Conservation (phyloP, 2,329 filamentous ascomycete genomes). For the Ascosphaera pollenicola region DNA sequence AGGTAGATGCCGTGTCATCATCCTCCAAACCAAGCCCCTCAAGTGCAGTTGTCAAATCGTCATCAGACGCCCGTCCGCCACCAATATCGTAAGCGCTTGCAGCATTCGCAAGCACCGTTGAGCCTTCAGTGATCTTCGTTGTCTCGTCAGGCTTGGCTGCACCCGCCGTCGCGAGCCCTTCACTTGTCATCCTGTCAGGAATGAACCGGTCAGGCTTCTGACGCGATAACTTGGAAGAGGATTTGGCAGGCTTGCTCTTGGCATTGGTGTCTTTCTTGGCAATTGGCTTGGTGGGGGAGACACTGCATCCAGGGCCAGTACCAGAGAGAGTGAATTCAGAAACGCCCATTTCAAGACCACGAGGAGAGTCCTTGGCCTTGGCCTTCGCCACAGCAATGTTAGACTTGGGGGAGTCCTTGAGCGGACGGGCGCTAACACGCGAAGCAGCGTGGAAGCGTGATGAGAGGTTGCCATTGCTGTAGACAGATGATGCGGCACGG, state of each 20-base stretch:
- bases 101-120: slow-evolving; percentile 53
- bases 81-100: slow-evolving; percentile 43
- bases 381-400: slow-evolving; percentile 52
- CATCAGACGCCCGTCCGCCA: slow-evolving; percentile 36
- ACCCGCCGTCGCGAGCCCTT: slow-evolving; percentile 61
- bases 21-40: slow-evolving; percentile 61
- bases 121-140: slow-evolving; percentile 46
- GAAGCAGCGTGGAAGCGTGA: slow-evolving; percentile 42
- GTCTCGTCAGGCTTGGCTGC: slow-evolving; percentile 75
- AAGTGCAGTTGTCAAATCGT: slow-evolving; percentile 58
- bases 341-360: slow-evolving; percentile 71
- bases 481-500: slow-evolving; percentile 43
- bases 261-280: slow-evolving; percentile 19
- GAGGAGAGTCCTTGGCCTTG: slow-evolving; percentile 49
- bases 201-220: slow-evolving; percentile 61
- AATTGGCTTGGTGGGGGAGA: slow-evolving; percentile 40
- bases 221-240: too few relatives aligned
- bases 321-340: slow-evolving; percentile 84
- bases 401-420: slow-evolving; percentile 76
- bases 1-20: slow-evolving; percentile 38
- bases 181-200: slow-evolving; percentile 76
- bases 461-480: slow-evolving; percentile 50
- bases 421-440: slow-evolving; percentile 21
- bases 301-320: slow-evolving; percentile 36
- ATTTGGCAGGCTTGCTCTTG: too few relatives aligned